Conservation (phyloP, 257 asterid genomes). For the Ligustrum vulgare region DNA sequence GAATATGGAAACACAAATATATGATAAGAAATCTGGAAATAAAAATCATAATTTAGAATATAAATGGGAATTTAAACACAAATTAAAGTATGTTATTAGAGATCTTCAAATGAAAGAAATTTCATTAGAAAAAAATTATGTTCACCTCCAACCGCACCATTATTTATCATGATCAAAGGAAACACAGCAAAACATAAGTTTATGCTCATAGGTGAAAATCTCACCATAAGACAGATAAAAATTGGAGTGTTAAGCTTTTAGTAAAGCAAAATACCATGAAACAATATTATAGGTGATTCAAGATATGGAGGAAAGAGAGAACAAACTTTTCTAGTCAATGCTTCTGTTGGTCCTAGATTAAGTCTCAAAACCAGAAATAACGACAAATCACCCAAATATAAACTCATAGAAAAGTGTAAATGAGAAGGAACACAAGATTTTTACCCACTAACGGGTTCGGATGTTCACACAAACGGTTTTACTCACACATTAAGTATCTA, state of each 20-base stretch:
- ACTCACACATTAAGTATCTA: too few species aligned
- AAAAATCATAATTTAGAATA: not conserved
- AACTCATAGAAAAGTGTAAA: too few species aligned
- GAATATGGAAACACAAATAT: not conserved
- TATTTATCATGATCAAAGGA: not conserved
- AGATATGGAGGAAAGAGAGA: conserved; percentile 7
- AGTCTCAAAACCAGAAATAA: too few species aligned
- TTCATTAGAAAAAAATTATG: not conserved
- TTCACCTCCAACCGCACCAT: not conserved
- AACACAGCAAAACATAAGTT: not conserved
- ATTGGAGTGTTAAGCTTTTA: not conserved
- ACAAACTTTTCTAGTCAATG: conserved; percentile 26
- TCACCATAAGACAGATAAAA: not conserved
- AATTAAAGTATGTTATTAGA: not conserved
- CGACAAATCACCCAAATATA: too few species aligned
- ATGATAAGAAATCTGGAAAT: not conserved
- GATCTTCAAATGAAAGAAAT: not conserved
- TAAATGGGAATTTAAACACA: not conserved
- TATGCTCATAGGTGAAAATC: not conserved
- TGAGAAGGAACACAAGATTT: too few species aligned
- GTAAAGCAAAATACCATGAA: conserved; percentile 11
- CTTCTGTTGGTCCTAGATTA: not conserved
- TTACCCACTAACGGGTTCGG: too few species aligned
- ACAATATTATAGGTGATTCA: conserved; percentile 2
- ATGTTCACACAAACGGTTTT: too few species aligned